A percentile compares a stretch with the other conserved stretches of the same genome.
phyloP scores from a whole-genome alignment of 202 grass and related monocot species.

The Musa balbisiana region DNA sequence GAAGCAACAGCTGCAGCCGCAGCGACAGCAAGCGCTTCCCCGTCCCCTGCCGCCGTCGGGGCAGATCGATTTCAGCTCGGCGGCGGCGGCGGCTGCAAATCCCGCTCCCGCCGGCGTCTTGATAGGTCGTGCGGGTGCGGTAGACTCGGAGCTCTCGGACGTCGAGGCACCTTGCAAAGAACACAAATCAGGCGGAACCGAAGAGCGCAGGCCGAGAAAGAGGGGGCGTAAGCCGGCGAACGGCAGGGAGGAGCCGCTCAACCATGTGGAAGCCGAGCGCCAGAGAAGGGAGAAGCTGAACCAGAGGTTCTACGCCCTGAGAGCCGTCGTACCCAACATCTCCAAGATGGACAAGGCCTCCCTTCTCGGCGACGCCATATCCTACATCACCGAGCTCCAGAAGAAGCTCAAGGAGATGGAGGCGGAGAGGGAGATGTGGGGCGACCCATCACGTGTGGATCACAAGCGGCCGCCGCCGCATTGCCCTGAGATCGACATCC shows the following conservation, averaged over 20 bases:
- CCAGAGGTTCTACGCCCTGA: constrained; percentile 21
- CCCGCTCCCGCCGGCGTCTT: background rate
- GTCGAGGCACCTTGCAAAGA: constrained; percentile 13
- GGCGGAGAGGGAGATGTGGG: constrained; percentile 13
- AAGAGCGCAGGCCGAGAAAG: constrained; percentile 14
- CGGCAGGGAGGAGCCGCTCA: constrained; percentile 19
- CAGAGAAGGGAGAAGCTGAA: constrained; percentile 25
- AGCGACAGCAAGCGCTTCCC: background rate
- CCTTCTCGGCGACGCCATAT: constrained; percentile 20
- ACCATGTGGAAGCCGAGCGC: constrained; percentile 22
- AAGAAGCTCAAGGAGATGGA: constrained; percentile 24
- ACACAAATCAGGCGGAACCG: background rate
- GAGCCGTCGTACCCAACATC: constrained; percentile 23
- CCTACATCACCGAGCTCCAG: constrained; percentile 20
- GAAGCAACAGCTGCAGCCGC: background rate
- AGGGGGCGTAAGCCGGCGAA: constrained; percentile 21
- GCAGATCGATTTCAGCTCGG: constrained; percentile 13
- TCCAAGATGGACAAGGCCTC: constrained; percentile 27
- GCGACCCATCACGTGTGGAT: background rate
- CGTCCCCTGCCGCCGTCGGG: background rate
- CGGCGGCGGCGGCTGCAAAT: background rate
- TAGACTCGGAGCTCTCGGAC: constrained; percentile 12
- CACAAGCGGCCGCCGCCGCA: background rate
- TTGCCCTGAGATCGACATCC: constrained; percentile 15
- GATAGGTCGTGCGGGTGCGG: background rate